phyloP scores from a whole-genome alignment of 2,329 filamentous ascomycete genomes.

The Curvularia eragrostidis region DNA sequence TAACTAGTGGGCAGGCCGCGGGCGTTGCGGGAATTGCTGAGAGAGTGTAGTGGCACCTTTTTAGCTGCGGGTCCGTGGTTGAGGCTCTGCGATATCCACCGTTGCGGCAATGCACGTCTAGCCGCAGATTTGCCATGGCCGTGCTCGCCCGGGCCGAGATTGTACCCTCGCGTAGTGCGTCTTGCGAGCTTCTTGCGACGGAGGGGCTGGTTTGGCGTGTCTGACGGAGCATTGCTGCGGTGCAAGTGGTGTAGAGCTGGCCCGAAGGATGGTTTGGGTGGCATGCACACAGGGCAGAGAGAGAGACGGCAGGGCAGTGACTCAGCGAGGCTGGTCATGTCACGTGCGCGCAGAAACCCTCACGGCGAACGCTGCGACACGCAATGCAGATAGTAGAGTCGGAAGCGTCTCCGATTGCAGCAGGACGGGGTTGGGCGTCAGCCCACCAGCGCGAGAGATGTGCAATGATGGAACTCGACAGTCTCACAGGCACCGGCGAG shows the following conservation, averaged over 20 bases:
- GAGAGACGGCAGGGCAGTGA: not conserved
- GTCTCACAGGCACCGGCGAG: slow-evolving; percentile 11
- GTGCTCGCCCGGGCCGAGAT: slow-evolving; percentile 12
- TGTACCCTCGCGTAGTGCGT: not conserved
- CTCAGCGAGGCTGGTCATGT: not conserved
- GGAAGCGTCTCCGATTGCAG: no score
- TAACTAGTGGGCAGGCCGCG: slow-evolving; percentile 1
- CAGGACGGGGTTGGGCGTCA: not conserved
- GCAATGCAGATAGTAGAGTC: not conserved
- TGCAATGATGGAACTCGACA: not conserved
- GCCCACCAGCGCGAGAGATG: slow-evolving; percentile 2
- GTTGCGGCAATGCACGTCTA: slow-evolving; percentile 19
- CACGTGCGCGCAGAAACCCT: not conserved
- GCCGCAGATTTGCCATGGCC: slow-evolving; percentile 19
- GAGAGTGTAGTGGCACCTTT: not conserved
- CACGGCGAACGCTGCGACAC: not conserved
- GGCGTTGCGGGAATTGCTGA: slow-evolving; percentile 13
- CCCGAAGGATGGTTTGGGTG: not conserved
- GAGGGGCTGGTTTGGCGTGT: slow-evolving; percentile 6
- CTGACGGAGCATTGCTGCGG: not conserved
- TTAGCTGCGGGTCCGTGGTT: slow-evolving; percentile 6
- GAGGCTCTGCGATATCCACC: slow-evolving; percentile 18
- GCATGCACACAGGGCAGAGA: not conserved
- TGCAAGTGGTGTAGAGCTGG: no score
- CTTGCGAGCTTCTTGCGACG: not conserved